These are phyloP conservation scores for Zygnema circumcarinatum DNA, from an alignment of 139 green algal genomes.

Conservation along the genomic window DNA sequence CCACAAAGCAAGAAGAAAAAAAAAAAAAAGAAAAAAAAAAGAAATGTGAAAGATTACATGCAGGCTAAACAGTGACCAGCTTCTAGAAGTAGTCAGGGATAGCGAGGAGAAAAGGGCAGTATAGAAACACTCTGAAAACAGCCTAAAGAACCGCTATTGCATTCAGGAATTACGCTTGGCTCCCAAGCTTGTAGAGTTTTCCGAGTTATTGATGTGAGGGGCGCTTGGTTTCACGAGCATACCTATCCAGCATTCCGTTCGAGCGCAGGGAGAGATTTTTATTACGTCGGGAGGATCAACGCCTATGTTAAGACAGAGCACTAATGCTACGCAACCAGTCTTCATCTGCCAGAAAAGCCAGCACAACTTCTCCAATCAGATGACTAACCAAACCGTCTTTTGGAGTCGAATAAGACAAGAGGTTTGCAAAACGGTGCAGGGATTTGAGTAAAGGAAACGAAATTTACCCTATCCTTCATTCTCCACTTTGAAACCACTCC, in stretches of 20 bases:
- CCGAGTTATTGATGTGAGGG: no score
- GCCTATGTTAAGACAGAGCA: constrained; percentile 99
- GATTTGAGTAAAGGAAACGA: neutral
- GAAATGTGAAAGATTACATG: no score
- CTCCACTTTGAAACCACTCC: constrained; percentile 41
- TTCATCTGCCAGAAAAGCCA: constrained; percentile 67
- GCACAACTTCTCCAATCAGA: constrained; percentile 97
- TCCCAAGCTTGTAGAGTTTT: no score
- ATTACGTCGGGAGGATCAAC: constrained; percentile 98
- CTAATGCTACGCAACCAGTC: constrained; percentile 81
- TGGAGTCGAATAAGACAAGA: constrained; percentile 31
- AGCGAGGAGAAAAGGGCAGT: no score
- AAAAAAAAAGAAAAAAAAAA: no score
- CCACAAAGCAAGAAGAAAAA: no score
- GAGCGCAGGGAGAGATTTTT: constrained; percentile 95
- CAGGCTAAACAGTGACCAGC: no score
- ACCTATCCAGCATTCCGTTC: constrained; percentile 80
- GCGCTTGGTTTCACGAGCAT: no score
- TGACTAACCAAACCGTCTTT: constrained; percentile 92
- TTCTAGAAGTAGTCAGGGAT: no score
- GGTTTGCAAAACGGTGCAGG: neutral
- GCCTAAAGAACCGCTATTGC: no score
- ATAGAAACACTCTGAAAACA: no score
- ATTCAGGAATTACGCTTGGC: no score
- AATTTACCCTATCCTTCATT: constrained; percentile 41